Percentiles rank a stretch among this genome's conserved stretches.
Evolutionary conservation across 257 asterid genomes (phyloP).

Genomic region (Mitragyna speciosa): DNA sequence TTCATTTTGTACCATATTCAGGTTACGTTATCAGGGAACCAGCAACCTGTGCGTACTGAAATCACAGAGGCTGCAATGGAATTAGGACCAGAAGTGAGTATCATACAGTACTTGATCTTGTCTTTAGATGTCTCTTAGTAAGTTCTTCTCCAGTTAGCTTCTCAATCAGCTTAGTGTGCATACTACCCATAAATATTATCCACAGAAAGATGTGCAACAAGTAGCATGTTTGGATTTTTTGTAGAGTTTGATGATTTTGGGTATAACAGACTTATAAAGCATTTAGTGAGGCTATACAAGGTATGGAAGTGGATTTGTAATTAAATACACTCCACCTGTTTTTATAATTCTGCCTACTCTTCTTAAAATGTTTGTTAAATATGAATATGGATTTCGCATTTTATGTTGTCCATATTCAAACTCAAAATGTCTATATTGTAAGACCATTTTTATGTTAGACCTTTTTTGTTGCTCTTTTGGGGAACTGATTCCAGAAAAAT

Average conservation of each 20-base stretch:
- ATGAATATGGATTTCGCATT: neutral
- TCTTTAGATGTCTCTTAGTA: neutral
- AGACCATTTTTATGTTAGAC: neutral
- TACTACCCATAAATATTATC: neutral
- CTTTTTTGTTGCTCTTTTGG: neutral
- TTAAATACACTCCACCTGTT: neutral
- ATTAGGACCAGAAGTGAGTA: conserved; percentile 79
- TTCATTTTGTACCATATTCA: conserved; percentile 23
- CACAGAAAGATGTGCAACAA: neutral
- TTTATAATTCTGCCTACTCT: neutral
- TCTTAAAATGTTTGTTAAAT: neutral
- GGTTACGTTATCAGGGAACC: conserved; percentile 96
- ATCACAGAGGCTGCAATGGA: conserved; percentile 98
- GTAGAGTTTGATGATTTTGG: neutral
- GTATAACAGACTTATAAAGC: neutral
- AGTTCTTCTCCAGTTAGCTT: neutral
- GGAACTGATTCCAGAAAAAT: neutral
- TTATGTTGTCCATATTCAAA: neutral
- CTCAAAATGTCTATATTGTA: neutral
- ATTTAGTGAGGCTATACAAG: neutral
- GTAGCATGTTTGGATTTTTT: neutral
- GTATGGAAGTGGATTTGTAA: neutral
- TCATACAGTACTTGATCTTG: conserved; percentile 5
- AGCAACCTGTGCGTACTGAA: conserved; percentile 89
- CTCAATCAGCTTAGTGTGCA: neutral